Evolutionary conservation across 2,329 filamentous ascomycete genomes (phyloP), one percentile per base, ranked within the genome.

Genomic region (Fusarium anguioides): DNA sequence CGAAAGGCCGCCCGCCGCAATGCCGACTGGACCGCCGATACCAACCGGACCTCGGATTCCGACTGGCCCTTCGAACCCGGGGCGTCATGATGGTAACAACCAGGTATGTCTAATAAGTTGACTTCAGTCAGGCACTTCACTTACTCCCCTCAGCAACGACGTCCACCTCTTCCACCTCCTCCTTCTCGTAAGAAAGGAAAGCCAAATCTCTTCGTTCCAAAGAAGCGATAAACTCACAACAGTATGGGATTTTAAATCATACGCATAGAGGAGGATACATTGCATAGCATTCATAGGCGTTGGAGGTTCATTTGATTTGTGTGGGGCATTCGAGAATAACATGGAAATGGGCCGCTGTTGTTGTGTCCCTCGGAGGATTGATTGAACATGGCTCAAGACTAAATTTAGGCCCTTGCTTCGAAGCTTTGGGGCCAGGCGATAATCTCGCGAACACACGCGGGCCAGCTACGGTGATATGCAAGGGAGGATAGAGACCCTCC

Each of bases 191-290:
- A 82, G 63, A 81, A 80, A 67, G 69, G 71, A 7, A 76, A 80
- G n/a, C 77, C 77, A 4, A 82, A 82, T 60, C 80, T 81, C 15
- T 83, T 84, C 57, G 81, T 84, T 20, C 77, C 79, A 46, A 78
- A 78, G 64, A 79, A 75, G 50, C 76, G 75, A 21, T 77, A 60
- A 46, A 33, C n/a, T n/a, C 10, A 37, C 26, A 41, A 48, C 26
- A 39, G 42, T 23, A 41, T 27, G 53, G 58, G 27, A 37, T 40
- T 39, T 33, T 61, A 60, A 57, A 60, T 29, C 51, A 58, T 60
- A 48, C 42, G 21, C 27, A 54, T 71, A 63, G 31, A 54, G 41
- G 39, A 47, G 35, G 29, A 60, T 55, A 48, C 24, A 42, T 49
- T 42, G 46, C 31, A 50, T 27, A 40, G 66, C 57, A 70, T 71